Evolutionary conservation across 371 early-diverging fungal species (phyloP), one percentile per base, ranked within the genome.

Genomic region (Zopfochytrium polystomum): DNA sequence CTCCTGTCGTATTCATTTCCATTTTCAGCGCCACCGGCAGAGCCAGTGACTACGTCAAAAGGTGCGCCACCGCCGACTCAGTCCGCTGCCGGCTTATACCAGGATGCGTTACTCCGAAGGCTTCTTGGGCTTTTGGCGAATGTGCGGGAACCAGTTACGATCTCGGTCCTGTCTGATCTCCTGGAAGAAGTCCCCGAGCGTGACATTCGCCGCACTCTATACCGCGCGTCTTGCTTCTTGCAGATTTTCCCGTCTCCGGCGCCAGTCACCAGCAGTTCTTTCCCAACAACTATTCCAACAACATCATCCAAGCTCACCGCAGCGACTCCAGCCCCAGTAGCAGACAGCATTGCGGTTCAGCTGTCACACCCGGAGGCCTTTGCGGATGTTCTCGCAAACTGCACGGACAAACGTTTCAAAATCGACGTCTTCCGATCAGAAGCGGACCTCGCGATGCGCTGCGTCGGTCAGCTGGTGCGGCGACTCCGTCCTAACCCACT

Each of bases 401-500:
- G 68, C 48, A 9, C 23, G 11, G 68, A 62, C 54, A 22, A 20
- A 5, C 60, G 60, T n/a, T 68, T 68, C 52, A 11, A 32, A 1
- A 30, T 68, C 26, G 23, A 55, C 35, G 3, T 23, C 22, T 23
- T 6, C 15, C 20, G 9, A 22, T 29, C 43, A 50, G 51, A 60
- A n/a, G 30, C 43, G 18, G 51, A 62, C 1, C 25, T 67, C 27
- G 32, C 52, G 7, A 18, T 59, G 3, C 53, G 52, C 18, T 54
- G 42, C 45, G 25, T 63, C 33, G 49, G 35, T 29, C 27, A 32
- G 7, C 29, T 65, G 6, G 2, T 47, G 0, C 26, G 2, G 6
- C 15, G 27, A 0, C 46, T 64, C 9, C 44, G 61, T 7, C 46
- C 63, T 13, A 68, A 68, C 52, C 63, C 62, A 15, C 46, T 62